Percentiles rank a stretch among this genome's conserved stretches.
phyloP scores from a whole-genome alignment of 345 rosid species.

The Bruguiera sexangula region DNA sequence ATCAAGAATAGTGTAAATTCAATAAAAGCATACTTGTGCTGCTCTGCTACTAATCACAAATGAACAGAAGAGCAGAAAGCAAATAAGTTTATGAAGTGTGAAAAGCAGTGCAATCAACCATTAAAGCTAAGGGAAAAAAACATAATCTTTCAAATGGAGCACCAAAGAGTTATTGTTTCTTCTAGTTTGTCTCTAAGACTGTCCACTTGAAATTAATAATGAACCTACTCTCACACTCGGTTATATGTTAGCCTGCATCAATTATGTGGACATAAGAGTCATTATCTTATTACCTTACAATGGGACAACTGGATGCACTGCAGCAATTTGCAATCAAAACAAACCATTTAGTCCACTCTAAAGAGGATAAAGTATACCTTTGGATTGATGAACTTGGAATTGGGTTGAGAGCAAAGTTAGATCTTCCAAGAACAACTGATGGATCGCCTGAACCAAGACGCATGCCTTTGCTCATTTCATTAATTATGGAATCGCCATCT shows the following conservation, averaged over 20 bases:
- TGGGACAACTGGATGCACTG: not conserved
- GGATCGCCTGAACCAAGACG: conserved; percentile 63
- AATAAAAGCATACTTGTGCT: not conserved
- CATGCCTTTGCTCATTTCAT: conserved; percentile 67
- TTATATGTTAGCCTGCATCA: not conserved
- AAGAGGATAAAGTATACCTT: conserved; percentile 41
- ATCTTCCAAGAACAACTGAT: conserved; percentile 46
- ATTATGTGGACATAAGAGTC: not conserved
- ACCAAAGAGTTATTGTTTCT: not conserved
- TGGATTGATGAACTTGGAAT: conserved; percentile 47
- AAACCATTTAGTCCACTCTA: not conserved
- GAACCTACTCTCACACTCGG: too few relatives aligned
- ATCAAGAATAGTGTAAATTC: not conserved
- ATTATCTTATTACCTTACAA: not conserved
- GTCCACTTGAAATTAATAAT: not conserved
- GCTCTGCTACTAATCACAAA: too few relatives aligned
- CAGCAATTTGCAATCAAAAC: conserved; percentile 5
- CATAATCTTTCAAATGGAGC: not conserved
- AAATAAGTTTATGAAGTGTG: too few relatives aligned
- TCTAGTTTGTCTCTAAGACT: not conserved
- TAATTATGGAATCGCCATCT: conserved; percentile 48
- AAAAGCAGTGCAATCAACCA: too few relatives aligned
- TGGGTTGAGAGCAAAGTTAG: conserved; percentile 40
- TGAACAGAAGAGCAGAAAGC: too few relatives aligned
- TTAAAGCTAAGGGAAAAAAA: not conserved